Evolutionary conservation across 805 yeast species (phyloP).

Genomic region (Ogataea paradorogensis): DNA sequence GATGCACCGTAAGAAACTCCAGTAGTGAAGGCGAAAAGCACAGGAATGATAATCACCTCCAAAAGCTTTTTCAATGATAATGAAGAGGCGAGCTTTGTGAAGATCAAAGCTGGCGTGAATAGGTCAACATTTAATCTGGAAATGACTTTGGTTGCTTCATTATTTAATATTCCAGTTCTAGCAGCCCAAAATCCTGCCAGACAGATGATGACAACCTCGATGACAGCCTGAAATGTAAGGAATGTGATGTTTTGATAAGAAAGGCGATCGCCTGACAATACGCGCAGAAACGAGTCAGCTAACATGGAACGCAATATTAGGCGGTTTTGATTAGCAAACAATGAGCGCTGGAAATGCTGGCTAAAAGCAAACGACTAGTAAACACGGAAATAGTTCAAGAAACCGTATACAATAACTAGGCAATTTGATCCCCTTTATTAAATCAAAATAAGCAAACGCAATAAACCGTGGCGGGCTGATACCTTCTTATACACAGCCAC

Average conservation of each 20-base stretch:
- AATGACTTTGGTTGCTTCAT: constrained; percentile 72
- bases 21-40: constrained; percentile 81
- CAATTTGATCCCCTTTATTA: not conserved
- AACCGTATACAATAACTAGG: not conserved
- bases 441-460: not conserved
- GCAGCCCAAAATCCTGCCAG: constrained; percentile 86
- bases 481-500: not conserved
- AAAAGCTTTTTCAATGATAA: constrained; percentile 72
- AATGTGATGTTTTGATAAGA: constrained; percentile 45
- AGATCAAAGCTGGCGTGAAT: constrained; percentile 94
- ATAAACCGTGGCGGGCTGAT: not conserved
- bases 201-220: constrained; percentile 85
- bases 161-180: constrained; percentile 61
- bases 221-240: constrained; percentile 85
- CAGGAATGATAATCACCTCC: constrained; percentile 81
- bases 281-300: constrained; percentile 5
- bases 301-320: constrained; percentile 8
- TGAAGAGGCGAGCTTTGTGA: constrained; percentile 68
- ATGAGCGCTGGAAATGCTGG: not conserved
- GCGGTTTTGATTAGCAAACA: constrained; percentile 2
- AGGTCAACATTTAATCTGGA: constrained; percentile 81
- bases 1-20: constrained; percentile 69
- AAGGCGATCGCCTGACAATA: constrained; percentile 11
- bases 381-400: not conserved
- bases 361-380: not conserved